Base-by-base conservation (phyloP, 805 yeast genomes). In the Candida fluviatilis region DNA sequence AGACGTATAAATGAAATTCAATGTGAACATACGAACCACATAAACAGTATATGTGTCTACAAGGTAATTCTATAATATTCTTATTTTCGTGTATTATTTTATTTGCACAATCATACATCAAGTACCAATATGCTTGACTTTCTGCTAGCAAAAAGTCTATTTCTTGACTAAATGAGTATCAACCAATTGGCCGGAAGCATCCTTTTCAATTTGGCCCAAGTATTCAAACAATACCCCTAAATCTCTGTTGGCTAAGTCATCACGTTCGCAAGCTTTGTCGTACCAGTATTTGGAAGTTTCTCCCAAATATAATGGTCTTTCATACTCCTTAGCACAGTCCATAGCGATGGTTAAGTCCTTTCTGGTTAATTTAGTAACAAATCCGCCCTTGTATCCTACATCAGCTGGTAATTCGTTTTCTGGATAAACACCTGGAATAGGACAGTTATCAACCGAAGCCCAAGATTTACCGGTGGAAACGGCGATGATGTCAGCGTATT, bases 381-480 rank as follows among this genome's bases (percentile, higher is more conserved):
- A 75, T 0, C 80, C 80, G 18, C 75, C 76, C 7, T 60, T 48
- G 52, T 64, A 75, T 26, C 63, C 69, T 5, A 55, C 59, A 29
- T 72, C 73, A 10, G 73, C 63, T 3, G 80, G 80, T 37, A 75
- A 43, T 30, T 50, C 45, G 35, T 46, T 45, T 36, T 62, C 71
- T 23, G 57, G 58, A 43, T 66, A 65, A 5, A 68, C 69, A 5
- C 73, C 75, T 1, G 71, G 68, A 29, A 75, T 75, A 2, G 80
- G 80, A 49, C 75, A 72, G 52, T 75, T 75, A 49, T 71, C 76
- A 21, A 69, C 75, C 3, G 75, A 60, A 11, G 78, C 75, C 80
- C 80, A 75, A 3, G 73, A 59, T 48, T 73, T 66, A 13, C 80
- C 80, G 5, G 78, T 68, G 10, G 78, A 71, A 3, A 71, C 74